These are phyloP conservation scores for Chaetomium cochliodes DNA, from an alignment of 495 filamentous ascomycete genomes.

Conservation along the genomic window DNA sequence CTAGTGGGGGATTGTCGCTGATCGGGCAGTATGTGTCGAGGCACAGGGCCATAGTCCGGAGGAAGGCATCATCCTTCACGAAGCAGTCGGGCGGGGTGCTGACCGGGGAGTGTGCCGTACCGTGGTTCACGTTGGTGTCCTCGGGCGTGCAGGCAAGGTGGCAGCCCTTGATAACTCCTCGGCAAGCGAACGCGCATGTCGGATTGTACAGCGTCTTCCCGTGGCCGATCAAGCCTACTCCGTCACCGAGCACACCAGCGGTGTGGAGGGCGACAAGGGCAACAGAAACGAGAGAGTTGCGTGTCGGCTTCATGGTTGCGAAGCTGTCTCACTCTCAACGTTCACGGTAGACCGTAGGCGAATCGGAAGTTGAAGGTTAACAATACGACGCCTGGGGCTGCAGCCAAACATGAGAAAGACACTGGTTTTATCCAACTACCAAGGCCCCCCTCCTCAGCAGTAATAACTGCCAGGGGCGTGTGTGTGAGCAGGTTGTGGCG, in stretches of 20 bases:
- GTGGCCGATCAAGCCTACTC: constrained; percentile 22
- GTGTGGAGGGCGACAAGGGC: constrained; percentile 16
- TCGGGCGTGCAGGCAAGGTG: constrained; percentile 21
- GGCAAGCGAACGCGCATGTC: constrained; percentile 28
- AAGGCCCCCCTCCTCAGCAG: background rate
- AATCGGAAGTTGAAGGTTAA: background rate
- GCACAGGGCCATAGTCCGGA: constrained; percentile 25
- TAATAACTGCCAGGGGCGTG: background rate
- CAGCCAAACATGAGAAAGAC: background rate
- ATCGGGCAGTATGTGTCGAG: constrained; percentile 28
- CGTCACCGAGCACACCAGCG: constrained; percentile 20
- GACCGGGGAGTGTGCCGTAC: constrained; percentile 25
- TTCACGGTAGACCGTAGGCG: background rate
- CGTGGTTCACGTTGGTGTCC: constrained; percentile 21
- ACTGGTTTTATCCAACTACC: background rate
- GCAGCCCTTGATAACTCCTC: constrained; percentile 22
- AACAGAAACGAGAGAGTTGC: background rate
- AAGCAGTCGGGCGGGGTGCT: constrained; percentile 26
- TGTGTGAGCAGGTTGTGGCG: constrained; percentile 7
- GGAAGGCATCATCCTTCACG: constrained; percentile 22
- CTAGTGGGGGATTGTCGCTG: constrained; percentile 20
- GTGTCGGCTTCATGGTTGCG: background rate
- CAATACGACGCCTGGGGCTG: constrained; percentile 2
- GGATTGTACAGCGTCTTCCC: constrained; percentile 28
- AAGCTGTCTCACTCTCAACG: background rate